Evolutionary conservation across 805 yeast genomes (phyloP).

Genomic region (Monosporozyma siamensis): DNA sequence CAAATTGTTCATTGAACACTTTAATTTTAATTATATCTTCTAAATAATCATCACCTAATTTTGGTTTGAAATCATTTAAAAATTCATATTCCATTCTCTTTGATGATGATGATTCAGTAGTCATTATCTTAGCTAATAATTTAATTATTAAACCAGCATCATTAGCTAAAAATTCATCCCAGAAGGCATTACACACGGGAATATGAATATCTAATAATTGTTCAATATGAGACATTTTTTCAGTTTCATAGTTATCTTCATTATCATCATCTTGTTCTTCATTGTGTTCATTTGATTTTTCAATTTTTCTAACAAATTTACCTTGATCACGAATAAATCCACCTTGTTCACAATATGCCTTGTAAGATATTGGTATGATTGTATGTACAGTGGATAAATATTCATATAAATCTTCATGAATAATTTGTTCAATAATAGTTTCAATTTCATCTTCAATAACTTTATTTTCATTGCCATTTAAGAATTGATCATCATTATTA

Average conservation of each 20-base stretch:
- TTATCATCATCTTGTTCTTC: not conserved
- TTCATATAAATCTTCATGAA: conserved; percentile 14
- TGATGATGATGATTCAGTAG: conserved; percentile 11
- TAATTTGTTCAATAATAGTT: conserved; percentile 4
- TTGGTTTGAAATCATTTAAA: conserved; percentile 11
- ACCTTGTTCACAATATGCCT: conserved; percentile 11
- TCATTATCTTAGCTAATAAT: conserved; percentile 9
- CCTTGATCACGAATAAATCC: conserved; percentile 11
- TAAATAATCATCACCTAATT: conserved; percentile 10
- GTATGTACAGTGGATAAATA: conserved; percentile 14
- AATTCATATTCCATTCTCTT: conserved; percentile 10
- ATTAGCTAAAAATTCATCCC: conserved; percentile 13
- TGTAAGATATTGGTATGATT: conserved; percentile 13
- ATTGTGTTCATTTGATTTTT: not conserved
- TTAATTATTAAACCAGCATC: conserved; percentile 10
- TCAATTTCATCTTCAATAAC: conserved; percentile 1
- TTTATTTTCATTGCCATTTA: conserved; percentile 1
- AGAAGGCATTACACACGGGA: conserved; percentile 16
- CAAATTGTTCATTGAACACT: conserved; percentile 14
- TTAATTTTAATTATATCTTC: conserved; percentile 14
- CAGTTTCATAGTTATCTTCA: not conserved
- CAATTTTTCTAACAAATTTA: conserved; percentile 4
- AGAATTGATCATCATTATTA: not conserved
- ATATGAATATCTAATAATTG: conserved; percentile 14
- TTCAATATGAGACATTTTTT: conserved; percentile 9